Percentiles rank a stretch among this genome's conserved stretches.
phyloP scores from a whole-genome alignment of 345 rosid species.

The Isatis tinctoria region DNA sequence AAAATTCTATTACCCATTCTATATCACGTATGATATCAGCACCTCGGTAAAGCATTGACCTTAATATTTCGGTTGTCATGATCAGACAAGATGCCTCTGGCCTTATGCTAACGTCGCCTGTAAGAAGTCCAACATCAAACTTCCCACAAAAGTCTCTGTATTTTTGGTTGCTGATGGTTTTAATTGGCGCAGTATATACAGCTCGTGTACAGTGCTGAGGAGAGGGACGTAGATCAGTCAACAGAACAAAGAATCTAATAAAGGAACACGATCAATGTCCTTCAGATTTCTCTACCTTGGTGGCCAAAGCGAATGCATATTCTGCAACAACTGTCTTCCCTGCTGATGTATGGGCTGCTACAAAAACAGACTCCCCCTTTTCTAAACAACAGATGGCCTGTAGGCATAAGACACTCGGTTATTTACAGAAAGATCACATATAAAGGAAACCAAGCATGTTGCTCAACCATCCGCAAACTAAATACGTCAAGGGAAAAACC shows the following conservation, averaged over 20 bases:
- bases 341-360: constrained; percentile 97
- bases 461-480: neutral
- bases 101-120: constrained; percentile 95
- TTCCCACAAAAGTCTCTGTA: constrained; percentile 87
- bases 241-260: constrained; percentile 4
- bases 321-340: constrained; percentile 99
- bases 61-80: constrained; percentile 96
- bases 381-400: constrained; percentile 94
- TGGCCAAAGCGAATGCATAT: constrained; percentile 95
- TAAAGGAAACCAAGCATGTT: constrained; percentile 13
- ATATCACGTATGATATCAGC: constrained; percentile 98
- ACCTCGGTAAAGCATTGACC: constrained; percentile 99
- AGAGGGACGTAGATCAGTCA: constrained; percentile 16
- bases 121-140: constrained; percentile 96
- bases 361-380: constrained; percentile 93
- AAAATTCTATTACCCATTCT: constrained; percentile 81
- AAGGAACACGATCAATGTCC: neutral
- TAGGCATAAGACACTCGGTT: constrained; percentile 17
- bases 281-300: constrained; percentile 49
- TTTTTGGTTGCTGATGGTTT: constrained; percentile 99
- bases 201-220: constrained; percentile 97
- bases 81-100: constrained; percentile 98
- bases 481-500: constrained; percentile 38
- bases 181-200: constrained; percentile 96
- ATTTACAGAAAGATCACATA: constrained; percentile 1